phyloP scores from a whole-genome alignment of 495 filamentous ascomycete species.

The Penicillium arizonense region DNA sequence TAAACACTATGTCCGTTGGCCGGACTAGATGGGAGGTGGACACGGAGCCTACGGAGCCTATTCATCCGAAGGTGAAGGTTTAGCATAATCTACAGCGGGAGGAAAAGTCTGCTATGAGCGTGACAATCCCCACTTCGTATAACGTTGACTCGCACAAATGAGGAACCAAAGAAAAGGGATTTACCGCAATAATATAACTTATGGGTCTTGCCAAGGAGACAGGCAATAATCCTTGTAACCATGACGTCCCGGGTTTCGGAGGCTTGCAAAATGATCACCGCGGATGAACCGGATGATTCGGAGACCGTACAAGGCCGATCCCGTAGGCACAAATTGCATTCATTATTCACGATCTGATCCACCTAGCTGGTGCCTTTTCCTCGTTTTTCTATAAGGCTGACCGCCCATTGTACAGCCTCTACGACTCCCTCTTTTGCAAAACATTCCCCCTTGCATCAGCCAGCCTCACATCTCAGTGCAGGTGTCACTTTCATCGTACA shows the following conservation, averaged over 20 bases:
- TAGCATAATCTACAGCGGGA: too few relatives aligned
- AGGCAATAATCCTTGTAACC: not conserved
- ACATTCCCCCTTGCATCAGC: conserved; percentile 8
- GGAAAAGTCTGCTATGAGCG: too few relatives aligned
- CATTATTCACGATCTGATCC: not conserved
- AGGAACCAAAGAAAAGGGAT: not conserved
- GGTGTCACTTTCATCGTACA: too few relatives aligned
- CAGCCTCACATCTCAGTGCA: too few relatives aligned
- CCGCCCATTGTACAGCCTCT: conserved; percentile 7
- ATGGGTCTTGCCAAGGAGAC: conserved; percentile 4
- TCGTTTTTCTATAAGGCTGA: conserved; percentile 15
- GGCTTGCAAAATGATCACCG: not conserved
- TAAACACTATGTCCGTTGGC: too few relatives aligned
- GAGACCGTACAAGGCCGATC: conserved; percentile 15
- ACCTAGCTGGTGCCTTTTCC: not conserved
- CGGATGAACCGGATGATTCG: conserved; percentile 18
- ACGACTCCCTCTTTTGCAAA: not conserved
- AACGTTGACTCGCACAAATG: too few relatives aligned
- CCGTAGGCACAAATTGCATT: conserved; percentile 9
- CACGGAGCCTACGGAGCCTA: too few relatives aligned
- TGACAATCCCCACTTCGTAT: too few relatives aligned
- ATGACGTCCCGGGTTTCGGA: not conserved
- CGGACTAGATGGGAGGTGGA: too few relatives aligned
- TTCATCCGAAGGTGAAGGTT: too few relatives aligned
- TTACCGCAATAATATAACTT: not conserved